Base-by-base conservation (phyloP, 305 asterid genomes). In the Solanum hybrid region DNA sequence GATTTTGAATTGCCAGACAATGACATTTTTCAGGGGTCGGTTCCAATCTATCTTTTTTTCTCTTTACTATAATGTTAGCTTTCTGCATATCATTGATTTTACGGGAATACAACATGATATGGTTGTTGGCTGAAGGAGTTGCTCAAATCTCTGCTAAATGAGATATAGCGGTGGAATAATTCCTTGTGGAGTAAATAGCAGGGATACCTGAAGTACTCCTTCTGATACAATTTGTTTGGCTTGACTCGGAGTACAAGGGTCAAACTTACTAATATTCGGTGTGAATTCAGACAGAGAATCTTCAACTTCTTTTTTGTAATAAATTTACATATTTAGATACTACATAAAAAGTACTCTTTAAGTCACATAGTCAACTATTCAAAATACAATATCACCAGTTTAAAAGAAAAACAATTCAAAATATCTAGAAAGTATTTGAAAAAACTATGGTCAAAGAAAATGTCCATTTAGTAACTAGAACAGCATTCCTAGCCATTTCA, bases 1-100 rank as follows among this genome's bases (percentile, higher is more conserved):
- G 99, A 97, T 93, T 98, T 98, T 92, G 99, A 98, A 94, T 95
- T 97, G 91, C 98, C 99, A 90, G 99, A 98, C 90, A 96, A 90
- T 94, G 99, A 97, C 87, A 93, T 94, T 85, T 94, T 96, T 88
- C 98, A 96, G 71, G 95, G 99, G 99, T 96, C 88, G 88, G 99
- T 94, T 91, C 76, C 76, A 71, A 86, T 69, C 89, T 82, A 75
- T 89, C n/a, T 20, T 85, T 85, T 85, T 32, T 56, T 79, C 86
- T 78, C 20, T 51, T 69, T 66, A 88, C 26, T 24, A 24, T n/a
- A 78, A 24, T 34, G 29, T 79, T 79, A 78, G 51, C 86, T 51
- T 46, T 27, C 42, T 51, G 73, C 87, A 84, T 84, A 22, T 56
- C 42, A 22, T 56, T 34, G 76, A 20, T 56, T 85, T 85, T 85